Evolutionary conservation across 2,329 filamentous ascomycete species (phyloP), one percentile per base, ranked within the genome.

Genomic region (Clarireedia sp.): DNA sequence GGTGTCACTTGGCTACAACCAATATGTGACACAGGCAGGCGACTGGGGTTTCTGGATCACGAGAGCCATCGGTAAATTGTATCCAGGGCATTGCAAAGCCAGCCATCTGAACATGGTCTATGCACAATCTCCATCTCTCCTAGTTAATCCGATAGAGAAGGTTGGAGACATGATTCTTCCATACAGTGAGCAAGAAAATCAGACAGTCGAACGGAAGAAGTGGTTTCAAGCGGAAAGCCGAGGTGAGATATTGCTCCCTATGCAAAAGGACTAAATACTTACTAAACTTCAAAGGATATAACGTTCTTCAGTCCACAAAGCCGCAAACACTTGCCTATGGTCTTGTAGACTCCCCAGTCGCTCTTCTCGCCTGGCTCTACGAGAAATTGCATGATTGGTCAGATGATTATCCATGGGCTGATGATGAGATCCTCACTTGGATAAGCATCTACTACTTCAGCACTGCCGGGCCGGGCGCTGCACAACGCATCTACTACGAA

Each of bases 361-460:
- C 79, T 0, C 71, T 90, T 3, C 73, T 92, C 1, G 81, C 86
- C 0, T 94, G 89, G 89, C 83, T 92, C 36, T 87, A 87, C 61
- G 89, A 92, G 70, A 92, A 92, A 67, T 71, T 92, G 38, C 81
- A 85, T 61, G 83, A 87, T 62, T 92, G 87, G 88, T 83, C 83
- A 0, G 87, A 91, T 63, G 64, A 63, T 1, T 90, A 90, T 64
- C 72, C 78, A 0, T 91, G 87, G 87, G 85, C 81, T 0, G 83
- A 89, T 58, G 86, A 90, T 54, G 87, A 91, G 70, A 77, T 91
- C 8, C 71, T 89, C 24, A 88, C 83, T 0, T 92, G 87, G 88
- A 71, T 90, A 0, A 81, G 76, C 49, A 78, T 91, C 40, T 91
- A 91, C 67, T 82, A 78, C 66, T 90, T 90, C 70, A 84, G 80